Percentiles rank a stretch among this genome's conserved stretches.
Evolutionary conservation across 306 rosid species (phyloP).

Genomic region (Leucaena leucocephala): DNA sequence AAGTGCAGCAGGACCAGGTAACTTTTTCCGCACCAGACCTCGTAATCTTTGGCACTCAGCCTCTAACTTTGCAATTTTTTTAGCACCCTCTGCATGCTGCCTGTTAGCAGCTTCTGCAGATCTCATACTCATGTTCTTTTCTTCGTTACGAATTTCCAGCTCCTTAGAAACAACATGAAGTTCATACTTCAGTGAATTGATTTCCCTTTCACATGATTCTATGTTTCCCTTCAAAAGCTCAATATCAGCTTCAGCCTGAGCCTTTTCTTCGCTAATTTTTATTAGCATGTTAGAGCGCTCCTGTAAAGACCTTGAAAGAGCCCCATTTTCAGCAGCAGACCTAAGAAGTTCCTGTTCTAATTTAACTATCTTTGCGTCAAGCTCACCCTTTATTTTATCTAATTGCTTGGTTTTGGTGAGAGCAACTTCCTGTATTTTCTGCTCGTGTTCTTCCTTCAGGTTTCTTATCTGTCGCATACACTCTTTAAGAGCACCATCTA

Average conservation of each 20-base stretch:
- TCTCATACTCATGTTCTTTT: constrained; percentile 97
- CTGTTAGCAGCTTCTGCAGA: constrained; percentile 97
- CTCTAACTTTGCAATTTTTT: constrained; percentile 88
- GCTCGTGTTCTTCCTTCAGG: constrained; percentile 94
- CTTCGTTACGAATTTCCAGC: constrained; percentile 98
- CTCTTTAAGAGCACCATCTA: constrained; percentile 98
- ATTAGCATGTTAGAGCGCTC: constrained; percentile 95
- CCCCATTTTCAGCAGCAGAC: constrained; percentile 86
- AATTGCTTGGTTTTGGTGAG: constrained; percentile 76
- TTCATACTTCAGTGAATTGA: constrained; percentile 91
- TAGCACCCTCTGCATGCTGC: constrained; percentile 91
- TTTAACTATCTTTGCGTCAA: constrained; percentile 70
- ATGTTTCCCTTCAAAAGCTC: constrained; percentile 77
- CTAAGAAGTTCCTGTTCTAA: constrained; percentile 89
- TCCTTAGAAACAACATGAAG: constrained; percentile 84
- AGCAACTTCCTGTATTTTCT: constrained; percentile 77
- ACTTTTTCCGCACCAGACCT: constrained; percentile 91
- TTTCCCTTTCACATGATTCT: constrained; percentile 96
- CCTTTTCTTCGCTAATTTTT: constrained; percentile 82
- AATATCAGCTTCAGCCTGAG: constrained; percentile 93
- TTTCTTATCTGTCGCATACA: constrained; percentile 96
- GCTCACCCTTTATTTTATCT: constrained; percentile 86
- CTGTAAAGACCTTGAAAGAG: constrained; percentile 85
- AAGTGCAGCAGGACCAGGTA: constrained; percentile 99
- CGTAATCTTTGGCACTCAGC: constrained; percentile 98